phyloP scores from a whole-genome alignment of 164 flowering plant genomes.

The Magnolia kwangsiensis region DNA sequence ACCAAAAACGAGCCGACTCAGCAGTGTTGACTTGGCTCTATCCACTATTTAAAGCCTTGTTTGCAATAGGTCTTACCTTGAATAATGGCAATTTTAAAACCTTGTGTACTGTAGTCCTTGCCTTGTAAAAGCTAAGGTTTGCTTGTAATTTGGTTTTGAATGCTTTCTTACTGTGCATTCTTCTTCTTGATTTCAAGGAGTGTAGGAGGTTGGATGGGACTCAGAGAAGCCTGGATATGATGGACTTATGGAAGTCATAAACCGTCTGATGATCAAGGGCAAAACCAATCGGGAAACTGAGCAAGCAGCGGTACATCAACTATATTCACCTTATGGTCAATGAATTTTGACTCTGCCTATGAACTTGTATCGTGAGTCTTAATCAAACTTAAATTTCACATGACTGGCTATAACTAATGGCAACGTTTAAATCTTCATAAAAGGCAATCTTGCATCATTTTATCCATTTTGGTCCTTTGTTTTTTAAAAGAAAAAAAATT shows the following conservation, averaged over 20 bases:
- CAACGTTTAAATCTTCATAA: not conserved
- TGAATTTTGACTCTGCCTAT: not conserved
- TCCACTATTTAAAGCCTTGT: too few species aligned
- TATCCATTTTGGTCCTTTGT: not conserved
- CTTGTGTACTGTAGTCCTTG: too few species aligned
- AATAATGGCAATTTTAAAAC: too few species aligned
- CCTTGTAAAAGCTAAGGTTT: too few species aligned
- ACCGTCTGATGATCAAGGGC: slow-evolving; percentile 49
- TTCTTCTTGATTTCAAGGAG: slow-evolving; percentile 8
- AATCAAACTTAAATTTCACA: not conserved
- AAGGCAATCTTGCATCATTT: not conserved
- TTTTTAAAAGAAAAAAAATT: too few species aligned
- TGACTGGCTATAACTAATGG: not conserved
- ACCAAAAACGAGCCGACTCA: too few species aligned
- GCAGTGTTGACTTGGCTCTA: too few species aligned
- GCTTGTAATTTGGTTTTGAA: not conserved
- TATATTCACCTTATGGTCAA: not conserved
- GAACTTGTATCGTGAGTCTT: not conserved
- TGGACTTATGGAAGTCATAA: slow-evolving; percentile 84
- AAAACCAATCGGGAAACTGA: slow-evolving; percentile 44
- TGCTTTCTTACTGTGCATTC: not conserved
- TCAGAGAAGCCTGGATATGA: slow-evolving; percentile 85
- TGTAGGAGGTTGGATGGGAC: slow-evolving; percentile 93
- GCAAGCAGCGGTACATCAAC: slow-evolving; percentile 57
- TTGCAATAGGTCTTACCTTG: too few species aligned